Conservation (phyloP, 2,329 filamentous ascomycete species). For the Kalmusia sp. region DNA sequence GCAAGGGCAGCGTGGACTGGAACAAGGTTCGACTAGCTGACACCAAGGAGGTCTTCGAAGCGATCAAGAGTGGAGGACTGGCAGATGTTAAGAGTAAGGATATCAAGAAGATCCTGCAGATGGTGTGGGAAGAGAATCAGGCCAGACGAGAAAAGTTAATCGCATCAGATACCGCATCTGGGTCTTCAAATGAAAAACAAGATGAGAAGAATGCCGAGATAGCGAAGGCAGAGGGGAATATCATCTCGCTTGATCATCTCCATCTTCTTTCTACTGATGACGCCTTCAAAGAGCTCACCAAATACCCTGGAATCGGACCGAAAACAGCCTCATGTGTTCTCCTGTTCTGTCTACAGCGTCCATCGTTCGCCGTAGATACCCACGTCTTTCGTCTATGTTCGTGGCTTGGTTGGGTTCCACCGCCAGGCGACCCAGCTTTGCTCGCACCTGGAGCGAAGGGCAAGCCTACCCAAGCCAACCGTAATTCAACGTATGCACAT, state of each 20-base stretch:
- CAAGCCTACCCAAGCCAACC: conserved; percentile 52
- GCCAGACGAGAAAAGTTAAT: conserved; percentile 59
- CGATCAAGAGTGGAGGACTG: conserved; percentile 75
- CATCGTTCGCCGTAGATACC: conserved; percentile 70
- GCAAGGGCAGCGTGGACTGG: conserved; percentile 78
- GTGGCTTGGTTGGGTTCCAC: conserved; percentile 68
- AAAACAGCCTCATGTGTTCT: conserved; percentile 71
- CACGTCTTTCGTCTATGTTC: conserved; percentile 70
- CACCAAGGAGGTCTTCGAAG: conserved; percentile 67
- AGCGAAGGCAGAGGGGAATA: conserved; percentile 61
- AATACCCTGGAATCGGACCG: conserved; percentile 69
- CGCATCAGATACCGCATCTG: conserved; percentile 43
- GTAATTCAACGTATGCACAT: conserved; percentile 65
- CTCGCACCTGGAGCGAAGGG: conserved; percentile 44
- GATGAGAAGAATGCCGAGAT: conserved; percentile 65
- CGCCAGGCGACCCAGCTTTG: conserved; percentile 42
- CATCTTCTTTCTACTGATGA: conserved; percentile 63
- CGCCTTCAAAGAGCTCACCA: conserved; percentile 63
- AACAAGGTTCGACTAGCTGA: conserved; percentile 69
- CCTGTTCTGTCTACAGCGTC: conserved; percentile 69
- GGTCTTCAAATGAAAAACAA: conserved; percentile 54
- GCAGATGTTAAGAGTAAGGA: conserved; percentile 73
- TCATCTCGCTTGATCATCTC: conserved; percentile 70
- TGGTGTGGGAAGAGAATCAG: conserved; percentile 73
- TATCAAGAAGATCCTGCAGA: conserved; percentile 76